Evolutionary conservation across 768 basidiomycete species (phyloP), one percentile per base, ranked within the genome.

Genomic region (Serendipita sp.): DNA sequence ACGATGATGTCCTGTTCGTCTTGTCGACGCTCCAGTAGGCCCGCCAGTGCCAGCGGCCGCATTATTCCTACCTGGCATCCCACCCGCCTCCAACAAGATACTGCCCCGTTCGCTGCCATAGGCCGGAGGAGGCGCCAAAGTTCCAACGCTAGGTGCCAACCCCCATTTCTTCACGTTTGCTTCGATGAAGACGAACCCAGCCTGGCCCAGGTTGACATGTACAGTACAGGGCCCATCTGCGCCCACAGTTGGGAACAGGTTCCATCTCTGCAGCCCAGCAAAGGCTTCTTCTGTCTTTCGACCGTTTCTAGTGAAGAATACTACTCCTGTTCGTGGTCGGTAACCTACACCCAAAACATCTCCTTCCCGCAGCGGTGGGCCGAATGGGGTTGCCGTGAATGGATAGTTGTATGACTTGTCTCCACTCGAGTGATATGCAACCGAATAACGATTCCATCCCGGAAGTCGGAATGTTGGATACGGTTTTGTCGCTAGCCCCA

Each of bases 121-220:
- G 0, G 96, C 94, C 3, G 96, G 96, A 34, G 96, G 96, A 15
- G 96, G 96, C 1, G 95, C 95, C 8, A 98, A 80, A 0, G 96
- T 98, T 54, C 96, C 96, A 13, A 94, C 87, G 73, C 93, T 96
- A 5, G 96, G 96, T 38, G 96, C 96, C 37, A 98, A 76, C 16
- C 96, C 96, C 96, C 96, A 99, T 73, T 97, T 98, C 81, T 99
- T 99, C 67, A 99, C 96, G 72, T 99, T 97, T 38, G 96, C 96
- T 76, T 99, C 96, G 70, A 99, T 97, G 70, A 96, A 98, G 45
- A 98, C 96, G 72, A 99, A 99, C 3, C 96, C 96, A 3, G 91
- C 87, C 75, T 98, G 96, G 5, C 96, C 96, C 13, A 99, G 82
- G 73, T 99, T 99, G 71, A 97, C 90, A 70, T 99, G 96, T 5